Evolutionary conservation across 2,329 filamentous ascomycete genomes (phyloP), one percentile per base, ranked within the genome.

Genomic region (Trichoderma citrinoviride): DNA sequence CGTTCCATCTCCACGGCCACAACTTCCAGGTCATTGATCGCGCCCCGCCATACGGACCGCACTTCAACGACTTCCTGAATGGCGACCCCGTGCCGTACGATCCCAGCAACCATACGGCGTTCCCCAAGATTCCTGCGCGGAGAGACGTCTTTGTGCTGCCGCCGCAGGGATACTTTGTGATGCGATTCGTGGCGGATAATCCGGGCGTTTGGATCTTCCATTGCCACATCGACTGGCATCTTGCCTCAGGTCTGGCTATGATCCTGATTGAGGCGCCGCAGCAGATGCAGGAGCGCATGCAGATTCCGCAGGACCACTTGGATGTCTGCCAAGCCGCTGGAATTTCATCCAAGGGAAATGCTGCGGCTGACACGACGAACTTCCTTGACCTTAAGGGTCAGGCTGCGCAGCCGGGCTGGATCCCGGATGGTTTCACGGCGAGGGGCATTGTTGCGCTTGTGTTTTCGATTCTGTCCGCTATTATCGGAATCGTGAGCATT

Each of bases 91-190:
- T 64, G 10, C 44, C 44, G 10, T 64, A 58, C 27, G 62, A 64
- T 23, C 62, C 62, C 12, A 58, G 25, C 40, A 61, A 64, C 3
- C 70, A 73, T 3, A 64, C 67, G 1, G 74, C 72, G 21, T 68
- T 67, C 6, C 44, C 71, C 15, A 61, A 61, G 0, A 53, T 68
- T 70, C 82, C 84, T 1, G 78, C 81, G 27, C 80, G 84, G 10
- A 78, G 84, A 41, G 83, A 86, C 68, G 80, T 82, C 2, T 82
- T 82, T 6, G 77, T 82, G 67, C 75, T 86, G 2, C 78, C 77
- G 0, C 71, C 70, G 1, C 68, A 69, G 10, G 82, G 82, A 0
- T 80, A 80, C 71, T 61, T 83, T 3, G 79, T 83, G n/a, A 74
- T 85, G 61, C 82, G 80, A 2, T 81, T 83, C 67, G 73, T 81